Conservation (phyloP, 1,284 basidiomycete genomes). For the Irpex rosettiformis region DNA sequence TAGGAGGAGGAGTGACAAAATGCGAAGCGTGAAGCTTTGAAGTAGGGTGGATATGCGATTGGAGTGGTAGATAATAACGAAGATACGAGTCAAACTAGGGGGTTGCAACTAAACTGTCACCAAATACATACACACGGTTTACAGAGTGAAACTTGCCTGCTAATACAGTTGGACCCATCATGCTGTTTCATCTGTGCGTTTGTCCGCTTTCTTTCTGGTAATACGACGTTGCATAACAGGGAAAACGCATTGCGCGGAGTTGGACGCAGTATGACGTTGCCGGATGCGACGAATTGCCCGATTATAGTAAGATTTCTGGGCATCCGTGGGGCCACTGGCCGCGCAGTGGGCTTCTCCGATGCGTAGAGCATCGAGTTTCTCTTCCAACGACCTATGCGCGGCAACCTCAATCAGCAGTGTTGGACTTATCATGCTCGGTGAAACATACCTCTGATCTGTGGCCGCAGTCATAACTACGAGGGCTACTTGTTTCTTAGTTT, state of each 20-base stretch:
- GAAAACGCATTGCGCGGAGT: neutral
- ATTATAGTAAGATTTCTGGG: neutral
- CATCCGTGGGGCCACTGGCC: neutral
- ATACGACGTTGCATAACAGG: neutral
- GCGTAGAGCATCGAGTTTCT: neutral
- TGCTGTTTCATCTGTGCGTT: neutral
- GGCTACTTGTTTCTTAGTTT: too few species aligned
- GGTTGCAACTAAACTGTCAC: too few species aligned
- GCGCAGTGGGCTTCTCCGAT: neutral
- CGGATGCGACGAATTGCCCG: neutral
- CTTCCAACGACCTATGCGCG: neutral
- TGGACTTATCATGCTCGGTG: neutral
- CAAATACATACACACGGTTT: too few species aligned
- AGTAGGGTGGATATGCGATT: too few species aligned
- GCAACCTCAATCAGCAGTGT: neutral
- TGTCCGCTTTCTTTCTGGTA: neutral
- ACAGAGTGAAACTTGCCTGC: too few species aligned
- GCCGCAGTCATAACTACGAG: too few species aligned
- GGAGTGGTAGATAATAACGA: too few species aligned
- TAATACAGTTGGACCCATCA: too few species aligned
- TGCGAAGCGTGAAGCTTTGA: too few species aligned
- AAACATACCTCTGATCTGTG: neutral
- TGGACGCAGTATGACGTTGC: too few species aligned
- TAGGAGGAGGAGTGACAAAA: too few species aligned
- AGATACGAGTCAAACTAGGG: too few species aligned